phyloP scores from a whole-genome alignment of 179 eudicot genomes.

The Beta macrorhiza region DNA sequence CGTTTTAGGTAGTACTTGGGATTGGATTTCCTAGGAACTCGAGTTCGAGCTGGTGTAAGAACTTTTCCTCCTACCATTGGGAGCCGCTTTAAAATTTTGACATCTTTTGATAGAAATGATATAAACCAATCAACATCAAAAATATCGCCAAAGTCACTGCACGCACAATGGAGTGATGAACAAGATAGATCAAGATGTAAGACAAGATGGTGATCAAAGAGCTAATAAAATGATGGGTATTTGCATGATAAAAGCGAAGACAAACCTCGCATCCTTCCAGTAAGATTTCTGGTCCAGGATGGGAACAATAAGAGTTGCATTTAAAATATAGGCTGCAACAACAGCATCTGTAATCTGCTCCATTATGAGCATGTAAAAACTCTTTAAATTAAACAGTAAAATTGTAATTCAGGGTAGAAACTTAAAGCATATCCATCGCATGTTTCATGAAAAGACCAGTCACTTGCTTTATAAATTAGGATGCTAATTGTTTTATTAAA shows the following conservation, averaged over 20 bases:
- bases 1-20: conserved; percentile 58
- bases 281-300: conserved; percentile 73
- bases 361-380: conserved; percentile 19
- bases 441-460: conserved; percentile 6
- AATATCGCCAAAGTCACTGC: conserved; percentile 77
- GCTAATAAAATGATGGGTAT: neutral
- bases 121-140: conserved; percentile 75
- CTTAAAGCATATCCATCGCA: conserved; percentile 14
- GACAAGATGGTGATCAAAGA: neutral
- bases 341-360: conserved; percentile 83
- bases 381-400: neutral
- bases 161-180: conserved; percentile 17
- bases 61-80: conserved; percentile 51
- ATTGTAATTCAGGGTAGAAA: conserved; percentile 4
- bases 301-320: conserved; percentile 84
- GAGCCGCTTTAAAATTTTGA: conserved; percentile 62
- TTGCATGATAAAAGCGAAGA: neutral
- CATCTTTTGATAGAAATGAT: conserved; percentile 60
- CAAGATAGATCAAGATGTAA: conserved; percentile 7
- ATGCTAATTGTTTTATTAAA: conserved; percentile 25
- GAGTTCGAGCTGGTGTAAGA: conserved; percentile 45
- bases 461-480: conserved; percentile 9
- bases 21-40: conserved; percentile 72
- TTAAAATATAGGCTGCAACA: conserved; percentile 75
- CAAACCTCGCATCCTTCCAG: conserved; percentile 86